Evolutionary conservation across 768 basidiomycete genomes (phyloP), one percentile per base, ranked within the genome.

Genomic region (Hortiboletus campestris): DNA sequence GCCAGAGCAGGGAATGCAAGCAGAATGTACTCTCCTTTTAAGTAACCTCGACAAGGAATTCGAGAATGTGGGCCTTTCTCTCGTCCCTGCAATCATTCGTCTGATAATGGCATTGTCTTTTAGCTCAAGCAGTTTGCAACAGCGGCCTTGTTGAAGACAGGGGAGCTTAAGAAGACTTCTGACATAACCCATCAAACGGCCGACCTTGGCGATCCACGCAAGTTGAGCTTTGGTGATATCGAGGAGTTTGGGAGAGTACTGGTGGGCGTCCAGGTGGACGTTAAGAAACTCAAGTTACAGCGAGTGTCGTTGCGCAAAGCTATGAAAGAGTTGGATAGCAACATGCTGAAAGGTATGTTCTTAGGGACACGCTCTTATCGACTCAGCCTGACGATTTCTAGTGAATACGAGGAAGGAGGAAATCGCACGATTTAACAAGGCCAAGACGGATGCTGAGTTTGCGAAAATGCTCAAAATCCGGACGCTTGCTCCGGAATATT

Each of bases 401-500:
- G 94, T 86, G 39, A 84, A 83, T 47, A 91, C 89, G 56, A 84
- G 89, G 60, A 82, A 82, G 61, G 93, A 94, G 67, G 94, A 97
- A 65, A 88, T 92, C 25, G 75, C 78, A 17, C 83, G 91, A 6
- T 94, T 92, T 69, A 78, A 85, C 51, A 84, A 83, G 61, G 94
- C 93, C 1, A 84, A 84, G 56, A 79, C 78, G 31, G 94, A 98
- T 65, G 80, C 84, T 4, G 88, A 88, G 51, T 91, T 95, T 68
- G 81, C 84, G 11, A 87, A 84, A 63, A 82, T 88, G 77, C 72
- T 91, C 50, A 85, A 83, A 64, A 76, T 83, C 3, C 79, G 89
- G 45, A 85, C 87, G n/a, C 72, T 94, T n/a, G 88, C 88, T 13
- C 93, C 96, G 0, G 93, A 98, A 64, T 88, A 94, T 65, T 77